These are phyloP conservation scores for Carex sylvatica DNA, from an alignment of 202 grass and related monocot genomes.

Conservation along the genomic window DNA sequence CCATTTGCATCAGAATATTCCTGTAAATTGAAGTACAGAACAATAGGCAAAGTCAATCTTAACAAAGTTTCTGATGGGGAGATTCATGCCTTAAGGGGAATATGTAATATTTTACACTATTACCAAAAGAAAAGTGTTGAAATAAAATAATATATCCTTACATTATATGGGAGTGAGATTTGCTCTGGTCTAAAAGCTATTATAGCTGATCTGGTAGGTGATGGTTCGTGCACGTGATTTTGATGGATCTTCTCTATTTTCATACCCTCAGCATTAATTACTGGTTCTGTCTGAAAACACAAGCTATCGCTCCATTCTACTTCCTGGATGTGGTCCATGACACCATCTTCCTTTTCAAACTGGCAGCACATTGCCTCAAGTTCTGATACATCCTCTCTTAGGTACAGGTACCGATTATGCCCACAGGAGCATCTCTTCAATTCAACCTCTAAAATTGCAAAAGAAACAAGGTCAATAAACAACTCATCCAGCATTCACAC, in stretches of 20 bases:
- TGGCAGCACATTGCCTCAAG: constrained; percentile 61
- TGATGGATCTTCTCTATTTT: neutral
- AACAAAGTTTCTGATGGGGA: neutral
- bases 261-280: neutral
- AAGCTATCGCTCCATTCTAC: constrained; percentile 25
- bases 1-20: constrained; percentile 13
- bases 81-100: neutral
- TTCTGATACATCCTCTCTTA: constrained; percentile 65
- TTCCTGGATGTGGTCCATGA: constrained; percentile 31
- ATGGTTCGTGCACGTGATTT: neutral
- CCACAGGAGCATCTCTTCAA: constrained; percentile 63
- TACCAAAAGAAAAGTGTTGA: neutral
- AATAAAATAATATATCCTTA: neutral
- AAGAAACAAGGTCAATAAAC: constrained; percentile 25
- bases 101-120: neutral
- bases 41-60: neutral
- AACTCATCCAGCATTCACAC: neutral
- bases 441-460: constrained; percentile 62
- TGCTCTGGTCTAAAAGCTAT: neutral
- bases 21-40: constrained; percentile 18
- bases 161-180: neutral
- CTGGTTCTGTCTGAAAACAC: constrained; percentile 24
- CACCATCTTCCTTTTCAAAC: constrained; percentile 68
- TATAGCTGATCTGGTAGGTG: neutral
- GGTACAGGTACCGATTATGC: constrained; percentile 44